Conservation (phyloP, 768 basidiomycete species). For the Boletus coccyginus region DNA sequence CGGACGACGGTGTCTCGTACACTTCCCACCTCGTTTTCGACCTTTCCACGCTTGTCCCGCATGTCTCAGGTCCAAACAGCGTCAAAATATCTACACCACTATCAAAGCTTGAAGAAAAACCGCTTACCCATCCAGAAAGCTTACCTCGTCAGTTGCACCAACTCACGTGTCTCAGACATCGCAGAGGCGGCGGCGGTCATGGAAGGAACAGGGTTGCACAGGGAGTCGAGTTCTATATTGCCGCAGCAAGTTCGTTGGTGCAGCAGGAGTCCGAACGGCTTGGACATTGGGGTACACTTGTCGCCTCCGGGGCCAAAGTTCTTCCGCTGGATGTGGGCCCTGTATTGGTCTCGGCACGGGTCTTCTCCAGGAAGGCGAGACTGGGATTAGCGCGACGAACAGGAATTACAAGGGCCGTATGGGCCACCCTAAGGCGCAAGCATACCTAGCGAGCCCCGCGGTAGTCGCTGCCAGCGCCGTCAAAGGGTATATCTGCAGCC, state of each 20-base stretch:
- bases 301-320: slow-evolving; percentile 87
- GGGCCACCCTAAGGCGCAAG: slow-evolving; percentile 93
- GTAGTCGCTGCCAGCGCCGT: slow-evolving; percentile 96
- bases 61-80: slow-evolving; percentile 96
- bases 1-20: slow-evolving; percentile 80
- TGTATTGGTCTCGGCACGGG: slow-evolving; percentile 97
- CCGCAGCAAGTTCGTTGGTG: slow-evolving; percentile 89
- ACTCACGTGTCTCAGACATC: slow-evolving; percentile 93
- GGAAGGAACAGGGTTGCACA: slow-evolving; percentile 74
- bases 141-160: slow-evolving; percentile 97
- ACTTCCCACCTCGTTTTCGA: slow-evolving; percentile 88
- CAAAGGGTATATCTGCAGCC: slow-evolving; percentile 87
- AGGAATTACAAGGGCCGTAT: slow-evolving; percentile 99
- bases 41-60: slow-evolving; percentile 90
- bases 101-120: slow-evolving; percentile 69
- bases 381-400: slow-evolving; percentile 97
- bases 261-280: slow-evolving; percentile 83
- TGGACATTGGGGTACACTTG: slow-evolving; percentile 86
- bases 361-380: slow-evolving; percentile 89
- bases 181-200: slow-evolving; percentile 91
- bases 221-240: slow-evolving; percentile 96
- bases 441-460: slow-evolving; percentile 94
- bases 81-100: slow-evolving; percentile 96
- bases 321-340: slow-evolving; percentile 94
- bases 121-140: slow-evolving; percentile 91